Conservation (phyloP, 306 rosid species). For the Trifolium fragiferum region DNA sequence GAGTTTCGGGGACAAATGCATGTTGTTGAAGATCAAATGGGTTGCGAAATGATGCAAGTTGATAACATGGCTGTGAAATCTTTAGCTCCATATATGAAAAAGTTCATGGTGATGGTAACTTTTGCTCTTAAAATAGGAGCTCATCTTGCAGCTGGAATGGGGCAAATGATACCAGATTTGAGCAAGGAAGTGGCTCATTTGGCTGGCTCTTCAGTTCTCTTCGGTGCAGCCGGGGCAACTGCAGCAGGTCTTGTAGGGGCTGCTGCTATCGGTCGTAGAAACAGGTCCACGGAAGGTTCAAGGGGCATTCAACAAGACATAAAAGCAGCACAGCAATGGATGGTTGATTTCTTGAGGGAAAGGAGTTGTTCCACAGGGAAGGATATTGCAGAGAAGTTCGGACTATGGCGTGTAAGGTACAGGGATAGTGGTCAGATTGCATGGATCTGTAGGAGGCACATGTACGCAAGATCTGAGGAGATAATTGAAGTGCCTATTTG, state of each 20-base stretch:
- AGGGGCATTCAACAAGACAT: constrained; percentile 75
- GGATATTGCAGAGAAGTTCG: constrained; percentile 93
- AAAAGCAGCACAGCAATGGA: constrained; percentile 92
- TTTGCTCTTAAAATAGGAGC: constrained; percentile 95
- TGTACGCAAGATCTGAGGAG: constrained; percentile 79
- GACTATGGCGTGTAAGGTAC: constrained; percentile 89
- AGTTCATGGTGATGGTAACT: constrained; percentile 85
- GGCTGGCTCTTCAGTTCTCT: constrained; percentile 70
- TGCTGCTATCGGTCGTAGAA: constrained; percentile 62
- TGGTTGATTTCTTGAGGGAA: constrained; percentile 88
- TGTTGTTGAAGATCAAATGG: constrained; percentile 89
- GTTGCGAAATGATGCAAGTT: constrained; percentile 91
- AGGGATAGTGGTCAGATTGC: constrained; percentile 84
- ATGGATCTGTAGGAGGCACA: constrained; percentile 93
- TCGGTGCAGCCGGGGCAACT: constrained; percentile 71
- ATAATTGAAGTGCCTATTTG: constrained; percentile 83
- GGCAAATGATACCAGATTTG: constrained; percentile 93
- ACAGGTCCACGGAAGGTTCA: constrained; percentile 56
- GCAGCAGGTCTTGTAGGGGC: constrained; percentile 74
- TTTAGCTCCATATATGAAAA: constrained; percentile 88
- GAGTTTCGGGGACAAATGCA: constrained; percentile 90
- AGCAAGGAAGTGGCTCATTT: constrained; percentile 88
- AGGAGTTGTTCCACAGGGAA: constrained; percentile 81
- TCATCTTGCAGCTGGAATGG: constrained; percentile 93
- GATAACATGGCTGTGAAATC: constrained; percentile 75